Percentiles rank a stretch among this genome's conserved stretches.
These are phyloP conservation scores for Vanrija humicola DNA, from an alignment of 1,284 basidiomycete genomes.

Conservation along the genomic window DNA sequence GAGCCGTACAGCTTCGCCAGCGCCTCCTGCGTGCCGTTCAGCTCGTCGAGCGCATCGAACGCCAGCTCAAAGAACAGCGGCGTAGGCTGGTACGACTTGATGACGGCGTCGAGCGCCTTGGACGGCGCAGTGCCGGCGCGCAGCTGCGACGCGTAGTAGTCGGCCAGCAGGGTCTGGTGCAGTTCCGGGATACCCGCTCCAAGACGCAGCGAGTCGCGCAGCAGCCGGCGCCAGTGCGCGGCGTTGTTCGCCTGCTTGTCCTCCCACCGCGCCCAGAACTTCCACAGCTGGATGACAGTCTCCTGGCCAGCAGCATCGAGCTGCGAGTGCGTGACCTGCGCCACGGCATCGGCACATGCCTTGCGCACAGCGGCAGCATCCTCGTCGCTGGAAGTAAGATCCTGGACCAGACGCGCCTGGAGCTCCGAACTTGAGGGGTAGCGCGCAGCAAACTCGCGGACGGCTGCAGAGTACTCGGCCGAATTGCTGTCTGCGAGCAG, in stretches of 20 bases:
- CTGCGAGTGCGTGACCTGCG: slow-evolving; percentile 11
- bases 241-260: neutral
- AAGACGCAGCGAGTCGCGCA: slow-evolving; percentile 21
- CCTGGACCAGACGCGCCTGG: slow-evolving; percentile 20
- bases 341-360: slow-evolving; percentile 20
- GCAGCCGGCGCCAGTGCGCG: slow-evolving; percentile 19
- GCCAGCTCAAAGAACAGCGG: slow-evolving; percentile 22
- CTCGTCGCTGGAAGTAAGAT: neutral
- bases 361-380: slow-evolving; percentile 10
- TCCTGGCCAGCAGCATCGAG: slow-evolving; percentile 12
- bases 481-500: slow-evolving; percentile 10
- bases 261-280: slow-evolving; percentile 22
- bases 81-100: slow-evolving; percentile 20
- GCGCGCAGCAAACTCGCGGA: slow-evolving; percentile 25
- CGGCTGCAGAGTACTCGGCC: slow-evolving; percentile 9
- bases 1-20: slow-evolving; percentile 25
- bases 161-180: slow-evolving; percentile 21
- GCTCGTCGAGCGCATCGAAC: slow-evolving; percentile 16
- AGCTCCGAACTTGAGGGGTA: slow-evolving; percentile 30
- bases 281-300: slow-evolving; percentile 25
- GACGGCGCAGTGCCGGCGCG: neutral
- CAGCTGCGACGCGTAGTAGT: slow-evolving; percentile 15
- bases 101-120: slow-evolving; percentile 8
- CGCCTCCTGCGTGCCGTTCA: slow-evolving; percentile 10
- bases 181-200: slow-evolving; percentile 18